Evolutionary conservation across 176 grass and related monocot genomes (phyloP).

Genomic region (Zea mays): Zm-B73-REFERENCE-NAM-5.0 NC_050103.1:167068501-167069000

Average conservation of each 20-base stretch:
- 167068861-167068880: no score
- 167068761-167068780: no score
- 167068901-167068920: no score
- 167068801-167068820: no score
- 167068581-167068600: neutral
- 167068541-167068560: neutral
- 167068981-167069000: conserved; percentile 12
- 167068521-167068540: neutral
- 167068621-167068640: neutral
- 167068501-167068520: neutral
- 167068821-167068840: no score
- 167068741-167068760: no score
- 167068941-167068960: neutral
- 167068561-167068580: neutral
- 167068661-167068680: neutral
- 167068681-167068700: no score
- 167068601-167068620: neutral
- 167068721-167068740: no score
- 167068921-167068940: neutral
- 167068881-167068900: no score
- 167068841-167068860: no score
- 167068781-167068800: no score
- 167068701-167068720: no score
- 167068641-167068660: neutral
- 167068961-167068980: neutral